Evolutionary conservation across 2,329 filamentous ascomycete species (phyloP).

Genomic region (Keithomyces neogunnii): DNA sequence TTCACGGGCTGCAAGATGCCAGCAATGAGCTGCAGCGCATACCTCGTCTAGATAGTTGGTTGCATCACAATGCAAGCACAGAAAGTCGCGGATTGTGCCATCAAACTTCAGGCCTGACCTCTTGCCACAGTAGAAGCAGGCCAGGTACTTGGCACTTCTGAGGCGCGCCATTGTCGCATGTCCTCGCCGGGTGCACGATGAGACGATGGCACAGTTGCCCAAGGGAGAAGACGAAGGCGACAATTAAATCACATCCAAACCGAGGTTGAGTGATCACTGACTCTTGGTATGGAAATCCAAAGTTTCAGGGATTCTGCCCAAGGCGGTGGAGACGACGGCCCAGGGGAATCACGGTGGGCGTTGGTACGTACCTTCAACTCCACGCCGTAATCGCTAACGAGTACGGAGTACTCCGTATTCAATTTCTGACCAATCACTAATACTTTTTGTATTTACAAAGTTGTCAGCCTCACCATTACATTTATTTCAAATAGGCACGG

Average conservation of each 20-base stretch:
- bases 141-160: constrained; percentile 37
- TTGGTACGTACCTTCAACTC: no score
- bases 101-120: constrained; percentile 53
- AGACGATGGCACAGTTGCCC: constrained; percentile 1
- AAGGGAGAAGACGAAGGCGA: not conserved
- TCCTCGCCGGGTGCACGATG: constrained; percentile 9
- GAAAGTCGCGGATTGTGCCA: constrained; percentile 54
- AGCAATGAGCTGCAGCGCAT: constrained; percentile 9
- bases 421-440: no score
- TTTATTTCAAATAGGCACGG: no score
- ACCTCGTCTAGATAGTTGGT: constrained; percentile 87
- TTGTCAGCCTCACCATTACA: no score
- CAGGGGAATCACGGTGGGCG: not conserved
- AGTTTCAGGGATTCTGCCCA: constrained; percentile 7
- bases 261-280: not conserved
- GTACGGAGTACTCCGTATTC: not conserved
- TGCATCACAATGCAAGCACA: constrained; percentile 72
- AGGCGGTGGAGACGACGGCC: not conserved
- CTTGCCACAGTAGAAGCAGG: constrained; percentile 79
- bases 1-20: not conserved
- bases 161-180: constrained; percentile 32
- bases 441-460: no score
- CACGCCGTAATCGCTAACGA: not conserved
- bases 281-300: not conserved
- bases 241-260: not conserved